These are phyloP conservation scores for Harringtonia lauricola DNA, from an alignment of 2,329 filamentous ascomycete species.

Conservation along the genomic window DNA sequence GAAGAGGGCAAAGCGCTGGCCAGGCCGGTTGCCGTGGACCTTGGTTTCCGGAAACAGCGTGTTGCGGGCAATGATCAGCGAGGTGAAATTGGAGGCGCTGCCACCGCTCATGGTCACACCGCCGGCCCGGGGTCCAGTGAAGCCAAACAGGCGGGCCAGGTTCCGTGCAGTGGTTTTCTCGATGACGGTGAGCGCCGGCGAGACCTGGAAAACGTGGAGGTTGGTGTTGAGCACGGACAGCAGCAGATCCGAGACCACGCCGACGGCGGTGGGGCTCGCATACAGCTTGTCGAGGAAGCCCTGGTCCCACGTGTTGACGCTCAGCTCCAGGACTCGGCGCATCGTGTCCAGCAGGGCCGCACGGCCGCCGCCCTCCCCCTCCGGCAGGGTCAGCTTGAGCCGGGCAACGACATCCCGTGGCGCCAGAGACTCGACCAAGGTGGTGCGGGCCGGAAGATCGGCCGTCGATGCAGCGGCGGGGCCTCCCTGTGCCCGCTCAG, in stretches of 20 bases:
- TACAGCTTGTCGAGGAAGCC: conserved; percentile 96
- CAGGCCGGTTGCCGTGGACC: conserved; percentile 50
- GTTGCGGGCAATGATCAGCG: conserved; percentile 81
- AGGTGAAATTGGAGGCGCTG: conserved; percentile 72
- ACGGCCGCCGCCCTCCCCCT: conserved; percentile 46
- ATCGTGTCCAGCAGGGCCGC: conserved; percentile 65
- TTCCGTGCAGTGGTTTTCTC: conserved; percentile 71
- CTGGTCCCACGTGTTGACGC: conserved; percentile 97
- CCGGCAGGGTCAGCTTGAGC: conserved; percentile 47
- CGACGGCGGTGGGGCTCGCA: conserved; percentile 76
- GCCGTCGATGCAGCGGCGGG: conserved; percentile 27
- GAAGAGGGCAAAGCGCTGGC: conserved; percentile 65
- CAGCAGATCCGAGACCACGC: conserved; percentile 74
- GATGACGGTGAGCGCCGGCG: conserved; percentile 74
- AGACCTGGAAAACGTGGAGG: conserved; percentile 87
- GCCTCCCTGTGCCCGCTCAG: conserved; percentile 41
- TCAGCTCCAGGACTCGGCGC: conserved; percentile 64
- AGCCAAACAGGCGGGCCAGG: conserved; percentile 68
- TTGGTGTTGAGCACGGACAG: conserved; percentile 87
- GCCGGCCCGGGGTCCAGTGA: conserved; percentile 57
- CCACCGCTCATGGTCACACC: conserved; percentile 76
- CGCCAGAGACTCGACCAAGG: conserved; percentile 51
- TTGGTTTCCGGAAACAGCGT: conserved; percentile 73
- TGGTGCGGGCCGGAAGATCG: conserved; percentile 33
- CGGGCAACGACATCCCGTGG: conserved; percentile 46